phyloP scores from a whole-genome alignment of 2,329 filamentous ascomycete genomes.

The Aspergillus terreus region DNA sequence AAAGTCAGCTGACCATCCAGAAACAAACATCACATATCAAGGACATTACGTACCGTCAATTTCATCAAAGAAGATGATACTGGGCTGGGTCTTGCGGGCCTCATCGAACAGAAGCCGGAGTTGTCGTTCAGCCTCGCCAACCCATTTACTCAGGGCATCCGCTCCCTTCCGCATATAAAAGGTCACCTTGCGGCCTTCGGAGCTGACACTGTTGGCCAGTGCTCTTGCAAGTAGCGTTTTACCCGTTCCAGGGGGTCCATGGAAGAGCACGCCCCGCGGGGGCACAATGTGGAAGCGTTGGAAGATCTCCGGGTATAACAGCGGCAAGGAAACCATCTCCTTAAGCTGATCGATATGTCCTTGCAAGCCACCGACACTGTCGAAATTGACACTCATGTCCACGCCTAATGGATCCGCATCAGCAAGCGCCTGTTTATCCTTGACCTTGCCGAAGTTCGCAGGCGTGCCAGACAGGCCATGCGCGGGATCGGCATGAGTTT shows the following conservation, averaged over 20 bases:
- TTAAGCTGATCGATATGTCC: conserved; percentile 96
- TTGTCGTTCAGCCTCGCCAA: conserved; percentile 95
- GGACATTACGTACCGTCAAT: conserved; percentile 67
- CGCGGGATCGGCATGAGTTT: conserved; percentile 56
- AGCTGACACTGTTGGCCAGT: conserved; percentile 83
- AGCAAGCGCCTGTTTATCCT: conserved; percentile 84
- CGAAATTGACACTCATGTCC: conserved; percentile 88
- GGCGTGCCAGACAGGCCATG: conserved; percentile 59
- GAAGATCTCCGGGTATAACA: conserved; percentile 94
- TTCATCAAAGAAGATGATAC: conserved; percentile 99
- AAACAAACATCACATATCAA: background rate
- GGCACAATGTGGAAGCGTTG: conserved; percentile 87
- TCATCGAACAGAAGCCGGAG: conserved; percentile 92
- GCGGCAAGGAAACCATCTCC: conserved; percentile 93
- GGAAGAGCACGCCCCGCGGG: conserved; percentile 90
- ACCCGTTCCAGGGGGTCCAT: conserved; percentile 94
- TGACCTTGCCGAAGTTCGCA: conserved; percentile 87
- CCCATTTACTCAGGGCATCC: conserved; percentile 97
- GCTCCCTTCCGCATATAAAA: conserved; percentile 99
- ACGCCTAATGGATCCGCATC: conserved; percentile 94
- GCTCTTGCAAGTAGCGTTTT: conserved; percentile 95
- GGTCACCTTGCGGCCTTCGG: conserved; percentile 88
- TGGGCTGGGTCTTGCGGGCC: conserved; percentile 89
- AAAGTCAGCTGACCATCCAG: background rate
- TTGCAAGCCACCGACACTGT: conserved; percentile 86